These are phyloP conservation scores for Papiliotrema flavescens DNA, from an alignment of 1,284 basidiomycete species.

Conservation along the genomic window DNA sequence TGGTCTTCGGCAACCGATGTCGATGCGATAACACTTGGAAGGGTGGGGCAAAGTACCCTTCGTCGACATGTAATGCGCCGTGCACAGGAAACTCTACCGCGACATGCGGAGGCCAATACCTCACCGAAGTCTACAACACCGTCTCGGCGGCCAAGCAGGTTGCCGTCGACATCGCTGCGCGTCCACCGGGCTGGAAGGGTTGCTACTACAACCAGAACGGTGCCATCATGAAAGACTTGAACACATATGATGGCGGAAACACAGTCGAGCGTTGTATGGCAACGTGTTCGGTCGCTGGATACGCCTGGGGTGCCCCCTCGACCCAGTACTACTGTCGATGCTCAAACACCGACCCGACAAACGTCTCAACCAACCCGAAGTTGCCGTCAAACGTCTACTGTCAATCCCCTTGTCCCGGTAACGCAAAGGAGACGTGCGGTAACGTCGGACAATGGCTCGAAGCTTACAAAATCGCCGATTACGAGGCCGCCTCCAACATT, in stretches of 20 bases:
- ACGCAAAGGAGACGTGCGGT: constrained; percentile 29
- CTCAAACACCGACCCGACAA: neutral
- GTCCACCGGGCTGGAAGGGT: constrained; percentile 26
- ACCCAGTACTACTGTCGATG: constrained; percentile 4
- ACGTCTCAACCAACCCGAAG: neutral
- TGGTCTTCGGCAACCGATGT: constrained; percentile 5
- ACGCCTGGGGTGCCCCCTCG: neutral
- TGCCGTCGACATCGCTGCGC: constrained; percentile 6
- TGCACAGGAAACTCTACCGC: constrained; percentile 1
- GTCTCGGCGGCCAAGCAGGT: neutral
- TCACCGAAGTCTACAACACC: constrained; percentile 2
- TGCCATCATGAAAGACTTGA: constrained; percentile 16
- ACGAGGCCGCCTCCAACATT: no score
- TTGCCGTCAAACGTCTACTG: neutral
- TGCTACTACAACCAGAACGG: constrained; percentile 19
- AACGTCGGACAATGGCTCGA: constrained; percentile 1
- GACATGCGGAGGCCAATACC: constrained; percentile 6
- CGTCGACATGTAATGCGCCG: neutral
- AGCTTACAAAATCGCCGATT: neutral
- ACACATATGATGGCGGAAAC: neutral
- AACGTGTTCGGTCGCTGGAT: neutral
- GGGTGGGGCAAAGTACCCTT: neutral
- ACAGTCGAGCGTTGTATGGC: constrained; percentile 1
- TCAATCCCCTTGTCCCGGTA: constrained; percentile 26
- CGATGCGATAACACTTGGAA: constrained; percentile 4